A percentile compares a stretch with the other conserved stretches of the same genome.
Conservation (phyloP, 108 stramenopile species). For the Parietichytrium sp. region DNA sequence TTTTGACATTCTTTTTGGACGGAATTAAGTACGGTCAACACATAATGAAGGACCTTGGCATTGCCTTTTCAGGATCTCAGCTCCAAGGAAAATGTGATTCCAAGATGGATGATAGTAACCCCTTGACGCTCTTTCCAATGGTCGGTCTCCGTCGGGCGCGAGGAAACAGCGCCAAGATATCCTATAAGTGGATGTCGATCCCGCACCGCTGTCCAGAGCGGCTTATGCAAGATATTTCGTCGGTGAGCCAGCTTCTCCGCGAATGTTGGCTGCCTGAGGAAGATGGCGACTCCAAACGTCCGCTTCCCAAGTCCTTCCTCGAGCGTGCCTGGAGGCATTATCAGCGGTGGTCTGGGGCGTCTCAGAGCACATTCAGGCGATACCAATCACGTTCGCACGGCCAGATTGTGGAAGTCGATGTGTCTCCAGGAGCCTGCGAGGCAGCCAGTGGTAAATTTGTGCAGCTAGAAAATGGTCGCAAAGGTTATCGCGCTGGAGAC, state of each 20-base stretch:
- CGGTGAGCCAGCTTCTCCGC: conserved; percentile 71
- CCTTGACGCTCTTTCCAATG: conserved; percentile 80
- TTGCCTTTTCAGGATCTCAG: conserved; percentile 68
- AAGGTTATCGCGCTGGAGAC: conserved; percentile 67
- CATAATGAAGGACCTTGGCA: conserved; percentile 86
- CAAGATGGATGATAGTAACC: conserved; percentile 64
- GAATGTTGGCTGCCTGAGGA: conserved; percentile 51
- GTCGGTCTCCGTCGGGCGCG: conserved; percentile 79
- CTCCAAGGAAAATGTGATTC: conserved; percentile 15
- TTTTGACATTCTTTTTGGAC: conserved; percentile 86
- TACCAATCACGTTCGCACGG: not conserved
- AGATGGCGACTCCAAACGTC: not conserved
- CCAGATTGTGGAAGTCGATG: conserved; percentile 71
- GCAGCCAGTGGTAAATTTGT: conserved; percentile 64
- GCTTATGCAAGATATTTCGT: conserved; percentile 62
- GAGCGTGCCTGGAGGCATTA: conserved; percentile 11
- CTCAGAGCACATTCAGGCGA: not conserved
- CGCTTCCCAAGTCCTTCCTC: not conserved
- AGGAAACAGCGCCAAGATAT: conserved; percentile 85
- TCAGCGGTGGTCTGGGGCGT: not conserved
- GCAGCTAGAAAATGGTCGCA: not conserved
- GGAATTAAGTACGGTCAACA: conserved; percentile 93
- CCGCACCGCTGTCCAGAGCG: conserved; percentile 69
- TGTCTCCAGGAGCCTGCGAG: conserved; percentile 71
- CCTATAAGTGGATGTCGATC: conserved; percentile 75